Percentiles rank a stretch among this genome's conserved stretches.
Conservation (phyloP, 257 asterid species). For the Gentiana straminea region DNA sequence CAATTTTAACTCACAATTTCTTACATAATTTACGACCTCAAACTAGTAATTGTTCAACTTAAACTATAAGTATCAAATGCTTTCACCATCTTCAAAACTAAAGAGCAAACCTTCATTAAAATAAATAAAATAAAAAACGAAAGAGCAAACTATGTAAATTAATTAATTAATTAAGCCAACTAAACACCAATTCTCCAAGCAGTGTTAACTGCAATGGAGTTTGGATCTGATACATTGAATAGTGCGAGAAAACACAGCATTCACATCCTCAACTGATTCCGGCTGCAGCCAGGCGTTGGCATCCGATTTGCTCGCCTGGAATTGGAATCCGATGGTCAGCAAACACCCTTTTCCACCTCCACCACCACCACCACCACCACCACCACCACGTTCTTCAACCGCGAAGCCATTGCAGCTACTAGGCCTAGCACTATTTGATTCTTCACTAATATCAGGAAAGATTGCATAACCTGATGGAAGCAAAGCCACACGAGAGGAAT, state of each 20-base stretch:
- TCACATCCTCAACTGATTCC: conserved; percentile 57
- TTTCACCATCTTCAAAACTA: conserved; percentile 1
- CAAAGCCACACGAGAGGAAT: conserved; percentile 42
- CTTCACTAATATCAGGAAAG: conserved; percentile 36
- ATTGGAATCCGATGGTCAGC: conserved; percentile 66
- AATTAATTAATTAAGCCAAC: background rate
- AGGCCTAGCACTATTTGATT: conserved; percentile 14
- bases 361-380: conserved; percentile 4
- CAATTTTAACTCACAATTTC: too few species aligned
- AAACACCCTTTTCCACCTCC: conserved; percentile 39
- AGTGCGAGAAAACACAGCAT: conserved; percentile 49
- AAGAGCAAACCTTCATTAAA: background rate
- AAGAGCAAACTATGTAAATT: background rate
- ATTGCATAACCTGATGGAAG: conserved; percentile 77
- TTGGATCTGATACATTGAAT: conserved; percentile 43
- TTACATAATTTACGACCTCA: too few species aligned
- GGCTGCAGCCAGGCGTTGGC: conserved; percentile 40
- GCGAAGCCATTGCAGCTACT: conserved; percentile 7
- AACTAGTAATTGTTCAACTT: too few species aligned
- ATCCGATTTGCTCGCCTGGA: conserved; percentile 40
- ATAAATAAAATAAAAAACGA: background rate
- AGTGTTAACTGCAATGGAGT: conserved; percentile 28
- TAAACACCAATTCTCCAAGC: background rate
- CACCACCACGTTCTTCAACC: too few species aligned
- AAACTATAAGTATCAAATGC: too few species aligned